Evolutionary conservation across 371 early-diverging fungal genomes (phyloP), one percentile per base, ranked within the genome.

Genomic region (Lichtheimia corymbifera): DNA sequence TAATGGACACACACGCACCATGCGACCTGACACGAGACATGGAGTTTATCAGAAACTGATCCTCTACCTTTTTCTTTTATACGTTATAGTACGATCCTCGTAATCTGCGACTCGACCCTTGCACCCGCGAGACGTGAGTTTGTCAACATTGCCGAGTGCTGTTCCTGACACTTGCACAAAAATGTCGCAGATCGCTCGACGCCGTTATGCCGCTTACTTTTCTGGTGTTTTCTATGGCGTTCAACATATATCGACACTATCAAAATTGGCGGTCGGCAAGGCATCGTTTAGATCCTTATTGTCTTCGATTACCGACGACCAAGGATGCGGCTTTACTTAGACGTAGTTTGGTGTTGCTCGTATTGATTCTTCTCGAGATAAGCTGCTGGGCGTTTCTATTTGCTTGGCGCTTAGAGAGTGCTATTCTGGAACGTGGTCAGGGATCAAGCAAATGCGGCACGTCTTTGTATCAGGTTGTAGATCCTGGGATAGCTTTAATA

Each of bases 381-480:
- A 76, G 81, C 47, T 62, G 55, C 18, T 80, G 78, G 81, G 77
- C 78, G 14, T 80, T 80, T 54, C 49, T 76, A 17, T 77, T 80
- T 55, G 81, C 81, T 28, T 80, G 81, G 81, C 70, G 78, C 22
- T 50, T 80, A 12, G 77, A 77, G 49, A 77, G 73, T 55, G 71
- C 68, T n/a, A 74, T 77, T 11, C 52, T 77, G 13, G 77, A 80
- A 35, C 65, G 62, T 43, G 60, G 54, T 12, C 53, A 63, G 50
- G 41, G 45, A 25, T 58, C 65, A 5, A 58, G 50, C 22, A 53
- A 59, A 20, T 67, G 63, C 47, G 62, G 65, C 5, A 64, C 70
- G 5, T 67, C 77, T 5, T 58, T 71, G 12, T 76, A 76, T 55
- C 76, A 73, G 57, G 64, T 74, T 3, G 57, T 76, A 3, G 69